Base-by-base conservation (phyloP, 345 rosid genomes). In the Tarenaya hassleriana region DNA sequence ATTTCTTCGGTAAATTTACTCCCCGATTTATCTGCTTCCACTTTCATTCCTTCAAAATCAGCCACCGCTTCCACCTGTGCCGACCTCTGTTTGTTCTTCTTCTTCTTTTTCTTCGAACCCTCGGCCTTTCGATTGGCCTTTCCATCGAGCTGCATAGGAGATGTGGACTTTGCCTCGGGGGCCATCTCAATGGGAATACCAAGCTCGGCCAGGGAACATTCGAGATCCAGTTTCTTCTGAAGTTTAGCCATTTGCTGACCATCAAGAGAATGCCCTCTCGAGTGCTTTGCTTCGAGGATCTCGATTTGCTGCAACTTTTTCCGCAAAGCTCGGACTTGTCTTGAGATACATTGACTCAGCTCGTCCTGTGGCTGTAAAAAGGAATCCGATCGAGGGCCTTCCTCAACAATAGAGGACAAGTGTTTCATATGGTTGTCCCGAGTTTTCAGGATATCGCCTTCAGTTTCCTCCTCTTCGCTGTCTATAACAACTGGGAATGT, bases 221-320 rank as follows among this genome's bases (percentile, higher is more conserved):
- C 94, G 16, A 92, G 71, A 48, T 62, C 77, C 1, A 60, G 16
- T 73, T 73, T 80, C 58, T 84, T 81, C 66, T 78, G 78, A 63
- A 92, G 86, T 73, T 92, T 92, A 40, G 94, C 88, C 58, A 77
- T 70, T 62, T 88, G 98, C 78, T 92, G 98, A 68, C 70, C 74
- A 69, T 92, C 98, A n/a, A 92, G 98, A 50, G 52, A 60, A 56
- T 69, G 78, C 32, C 97, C 97, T 34, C 72, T 72, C 14, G 74
- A 74, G 58, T 69, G 90, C 67, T 83, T 92, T 43, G 63, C 66
- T 75, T 88, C 94, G 19, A 92, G 98, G 74, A 81, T 82, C 74
- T 88, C 98, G 62, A 92, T 83, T 62, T 92, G 98, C 69, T 88
- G 98, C 77, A 92, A 61, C 63, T 92, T 92, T 61, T 88, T 92